Evolutionary conservation across 2,329 filamentous ascomycete genomes (phyloP), one percentile per base, ranked within the genome.

Genomic region (Drechslerella dactyloides): DNA sequence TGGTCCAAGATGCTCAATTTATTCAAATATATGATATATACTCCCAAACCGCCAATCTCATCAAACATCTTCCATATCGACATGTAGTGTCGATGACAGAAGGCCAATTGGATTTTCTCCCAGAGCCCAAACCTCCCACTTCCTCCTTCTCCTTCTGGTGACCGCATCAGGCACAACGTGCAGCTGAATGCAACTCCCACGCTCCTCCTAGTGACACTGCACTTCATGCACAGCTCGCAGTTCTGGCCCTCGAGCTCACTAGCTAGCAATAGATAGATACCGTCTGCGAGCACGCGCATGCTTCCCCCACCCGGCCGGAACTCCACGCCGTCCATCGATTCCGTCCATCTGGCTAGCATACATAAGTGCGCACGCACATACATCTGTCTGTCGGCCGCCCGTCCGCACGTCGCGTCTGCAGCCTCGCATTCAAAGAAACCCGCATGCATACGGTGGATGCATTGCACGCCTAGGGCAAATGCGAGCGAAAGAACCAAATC

Each of bases 51-150:
- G 50, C 40, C 33, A 51, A 40, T 40, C 7, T 13, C n/a, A 37
- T 23, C 33, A 46, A 19, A 44, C 23, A 52, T 40, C 46, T 59
- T 21, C 57, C 35, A 15, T 24, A 30, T 30, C 61, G 10, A 19
- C 40, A 48, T 58, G 53, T 52, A 58, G 51, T 24, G 50, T 40
- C 42, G 17, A 48, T 27, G 27, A n/a, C 24, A 23, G 42, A 48
- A 70, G 27, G 54, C 68, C 68, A 72, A 72, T 72, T 64, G 68
- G 68, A 56, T 59, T 46, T 42, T 44, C 52, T 65, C 60, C 68
- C 68, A 51, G 17, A 19, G 11, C n/a, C 44, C 52, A 33, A 35
- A 55, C 66, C 48, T 51, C 53, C 46, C 58, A 53, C 44, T 60
- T 55, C n/a, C 42, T 44, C 27, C 40, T 19, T 37, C 42, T 40